Percentiles rank a stretch among this genome's conserved stretches.
phyloP scores from a whole-genome alignment of 306 rosid genomes.

The Dalbergia cochinchinensis region DNA sequence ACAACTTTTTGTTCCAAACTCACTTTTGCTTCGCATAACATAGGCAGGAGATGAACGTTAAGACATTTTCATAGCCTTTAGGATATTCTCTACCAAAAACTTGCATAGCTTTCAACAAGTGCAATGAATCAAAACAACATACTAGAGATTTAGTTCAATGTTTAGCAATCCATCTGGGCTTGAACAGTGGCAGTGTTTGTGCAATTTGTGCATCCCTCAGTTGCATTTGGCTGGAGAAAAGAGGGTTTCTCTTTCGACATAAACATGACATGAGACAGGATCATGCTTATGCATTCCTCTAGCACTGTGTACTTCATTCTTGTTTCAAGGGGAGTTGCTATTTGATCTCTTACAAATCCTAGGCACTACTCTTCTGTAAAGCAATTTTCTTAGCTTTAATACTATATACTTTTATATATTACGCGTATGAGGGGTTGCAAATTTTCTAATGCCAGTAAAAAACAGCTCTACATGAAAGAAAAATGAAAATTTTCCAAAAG shows the following conservation, averaged over 20 bases:
- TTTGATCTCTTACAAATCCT: background rate
- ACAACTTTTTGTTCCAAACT: constrained; percentile 6
- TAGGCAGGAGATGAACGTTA: background rate
- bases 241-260: background rate
- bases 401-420: too few relatives aligned
- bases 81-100: background rate
- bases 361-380: background rate
- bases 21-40: background rate
- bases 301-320: background rate
- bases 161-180: background rate
- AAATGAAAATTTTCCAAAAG: background rate
- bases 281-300: background rate
- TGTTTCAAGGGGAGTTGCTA: background rate
- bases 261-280: background rate
- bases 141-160: background rate
- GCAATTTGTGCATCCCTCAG: background rate
- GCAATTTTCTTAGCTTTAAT: too few relatives aligned
- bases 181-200: background rate
- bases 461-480: background rate
- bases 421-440: too few relatives aligned
- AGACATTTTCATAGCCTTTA: background rate
- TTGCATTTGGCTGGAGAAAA: background rate
- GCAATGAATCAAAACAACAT: background rate
- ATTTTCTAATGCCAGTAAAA: too few relatives aligned
- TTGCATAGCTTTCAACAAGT: background rate